Conservation (phyloP, 108 stramenopile species). For the Stephanodiscus minutulus region DNA sequence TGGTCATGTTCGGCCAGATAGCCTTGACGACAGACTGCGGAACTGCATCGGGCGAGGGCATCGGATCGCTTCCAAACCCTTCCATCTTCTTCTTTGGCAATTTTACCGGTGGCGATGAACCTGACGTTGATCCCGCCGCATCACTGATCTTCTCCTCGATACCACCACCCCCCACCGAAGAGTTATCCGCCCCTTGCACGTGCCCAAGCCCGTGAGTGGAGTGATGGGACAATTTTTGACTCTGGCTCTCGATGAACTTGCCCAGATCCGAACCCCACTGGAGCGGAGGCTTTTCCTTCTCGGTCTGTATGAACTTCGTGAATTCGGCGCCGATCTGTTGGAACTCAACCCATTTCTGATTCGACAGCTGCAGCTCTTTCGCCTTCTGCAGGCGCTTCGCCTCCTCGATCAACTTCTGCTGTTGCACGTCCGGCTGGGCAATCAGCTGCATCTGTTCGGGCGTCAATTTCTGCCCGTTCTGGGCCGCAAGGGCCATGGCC, state of each 20-base stretch:
- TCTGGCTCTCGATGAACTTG: constrained; percentile 47
- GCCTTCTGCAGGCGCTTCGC: constrained; percentile 21
- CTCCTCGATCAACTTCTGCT: constrained; percentile 49
- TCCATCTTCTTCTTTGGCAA: constrained; percentile 38
- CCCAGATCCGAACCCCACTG: constrained; percentile 46
- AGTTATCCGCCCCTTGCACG: background rate
- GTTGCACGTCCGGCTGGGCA: constrained; percentile 44
- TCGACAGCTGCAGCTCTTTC: constrained; percentile 7
- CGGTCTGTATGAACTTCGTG: constrained; percentile 39
- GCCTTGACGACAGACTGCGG: background rate
- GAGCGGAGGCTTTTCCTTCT: constrained; percentile 40
- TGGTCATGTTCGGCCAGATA: constrained; percentile 19
- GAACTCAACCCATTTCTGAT: constrained; percentile 15
- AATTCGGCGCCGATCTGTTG: constrained; percentile 36
- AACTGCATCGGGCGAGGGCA: background rate
- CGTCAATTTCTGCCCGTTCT: constrained; percentile 67
- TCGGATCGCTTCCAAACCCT: constrained; percentile 39
- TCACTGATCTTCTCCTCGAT: constrained; percentile 1
- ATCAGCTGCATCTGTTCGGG: constrained; percentile 59
- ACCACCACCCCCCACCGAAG: background rate
- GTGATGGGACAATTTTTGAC: background rate
- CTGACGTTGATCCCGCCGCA: background rate
- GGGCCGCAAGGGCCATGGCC: constrained; percentile 72
- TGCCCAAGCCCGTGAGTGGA: background rate
- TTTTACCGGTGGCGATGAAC: constrained; percentile 1